Evolutionary conservation across 1,139 yeast species (phyloP).

Genomic region (Hyphopichia pseudoburtonii): DNA sequence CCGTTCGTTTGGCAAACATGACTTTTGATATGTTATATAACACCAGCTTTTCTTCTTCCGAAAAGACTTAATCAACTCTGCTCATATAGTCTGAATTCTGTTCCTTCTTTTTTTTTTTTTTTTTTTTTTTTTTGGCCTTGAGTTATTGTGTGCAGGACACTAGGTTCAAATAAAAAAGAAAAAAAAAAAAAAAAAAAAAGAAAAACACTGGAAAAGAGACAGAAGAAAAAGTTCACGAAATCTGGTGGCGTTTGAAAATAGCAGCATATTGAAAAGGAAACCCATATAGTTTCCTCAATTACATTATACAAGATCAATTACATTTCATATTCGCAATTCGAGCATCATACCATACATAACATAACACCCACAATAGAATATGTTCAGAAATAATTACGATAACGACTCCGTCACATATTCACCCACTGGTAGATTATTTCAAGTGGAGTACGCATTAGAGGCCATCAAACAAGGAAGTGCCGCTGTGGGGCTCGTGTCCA

Average conservation of each 20-base stretch:
- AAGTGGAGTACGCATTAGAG: slow-evolving; percentile 92
- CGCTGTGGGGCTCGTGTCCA: slow-evolving; percentile 88
- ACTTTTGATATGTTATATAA: too few relatives aligned
- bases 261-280: too few relatives aligned
- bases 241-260: slow-evolving; percentile 3
- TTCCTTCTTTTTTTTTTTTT: too few relatives aligned
- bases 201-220: background rate
- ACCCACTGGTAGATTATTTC: slow-evolving; percentile 95
- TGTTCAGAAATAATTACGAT: slow-evolving; percentile 97
- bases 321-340: too few relatives aligned
- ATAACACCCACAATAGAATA: slow-evolving; percentile 9
- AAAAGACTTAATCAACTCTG: too few relatives aligned
- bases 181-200: background rate
- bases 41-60: too few relatives aligned
- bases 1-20: too few relatives aligned
- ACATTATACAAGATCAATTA: too few relatives aligned
- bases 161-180: background rate
- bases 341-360: background rate
- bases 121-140: background rate
- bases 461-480: slow-evolving; percentile 99
- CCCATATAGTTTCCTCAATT: too few relatives aligned
- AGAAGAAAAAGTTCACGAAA: background rate
- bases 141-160: background rate
- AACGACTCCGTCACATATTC: slow-evolving; percentile 97
- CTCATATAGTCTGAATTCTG: too few relatives aligned